Conservation (phyloP, 306 rosid species). For the Ochetophila trinervis region DNA sequence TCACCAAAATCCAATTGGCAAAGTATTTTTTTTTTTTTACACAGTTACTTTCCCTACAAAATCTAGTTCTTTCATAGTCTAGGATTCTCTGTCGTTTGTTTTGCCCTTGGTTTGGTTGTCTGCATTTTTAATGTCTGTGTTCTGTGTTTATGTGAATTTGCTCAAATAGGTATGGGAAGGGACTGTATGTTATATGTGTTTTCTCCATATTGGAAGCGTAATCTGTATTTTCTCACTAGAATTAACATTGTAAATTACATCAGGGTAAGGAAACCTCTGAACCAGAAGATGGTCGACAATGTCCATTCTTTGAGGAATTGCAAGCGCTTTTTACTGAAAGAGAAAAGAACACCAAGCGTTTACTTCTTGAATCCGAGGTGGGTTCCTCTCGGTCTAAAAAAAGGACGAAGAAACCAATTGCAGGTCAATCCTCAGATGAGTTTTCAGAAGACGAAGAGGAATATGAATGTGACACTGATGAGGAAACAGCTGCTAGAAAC, state of each 20-base stretch:
- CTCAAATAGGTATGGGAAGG: too few species aligned
- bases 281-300: conserved; percentile 63
- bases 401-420: conserved; percentile 47
- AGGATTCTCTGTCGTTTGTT: too few species aligned
- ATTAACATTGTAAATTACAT: not conserved
- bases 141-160: too few species aligned
- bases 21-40: too few species aligned
- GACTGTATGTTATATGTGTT: too few species aligned
- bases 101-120: too few species aligned
- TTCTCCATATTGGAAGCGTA: too few species aligned
- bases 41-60: too few species aligned
- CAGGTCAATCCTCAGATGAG: conserved; percentile 60
- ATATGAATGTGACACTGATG: conserved; percentile 49
- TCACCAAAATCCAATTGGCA: too few species aligned
- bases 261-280: conserved; percentile 91
- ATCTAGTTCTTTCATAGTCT: too few species aligned
- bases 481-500: conserved; percentile 51
- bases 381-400: conserved; percentile 49
- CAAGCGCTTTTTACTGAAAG: conserved; percentile 71
- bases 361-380: conserved; percentile 63
- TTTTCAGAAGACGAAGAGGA: conserved; percentile 62
- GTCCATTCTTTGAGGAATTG: conserved; percentile 85
- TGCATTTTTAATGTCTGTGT: too few species aligned
- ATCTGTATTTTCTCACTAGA: not conserved
- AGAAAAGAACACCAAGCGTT: conserved; percentile 60